Evolutionary conservation across 495 filamentous ascomycete species (phyloP), one percentile per base, ranked within the genome.

Genomic region (Gamarada debralockiae): DNA sequence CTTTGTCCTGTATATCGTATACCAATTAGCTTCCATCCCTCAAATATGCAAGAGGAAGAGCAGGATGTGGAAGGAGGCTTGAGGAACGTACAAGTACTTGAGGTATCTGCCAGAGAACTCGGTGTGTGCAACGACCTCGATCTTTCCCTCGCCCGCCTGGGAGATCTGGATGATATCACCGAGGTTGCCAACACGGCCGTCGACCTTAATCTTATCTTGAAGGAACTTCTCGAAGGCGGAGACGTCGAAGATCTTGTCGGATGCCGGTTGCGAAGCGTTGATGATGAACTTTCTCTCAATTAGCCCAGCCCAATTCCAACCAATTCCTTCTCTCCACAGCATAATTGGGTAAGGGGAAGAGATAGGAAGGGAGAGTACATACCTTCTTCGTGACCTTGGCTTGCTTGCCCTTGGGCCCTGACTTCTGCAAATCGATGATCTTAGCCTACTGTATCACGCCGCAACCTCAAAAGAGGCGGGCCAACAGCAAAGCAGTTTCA

Each of bases 241-340:
- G 71, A 96, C 84, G 71, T 98, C 92, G 87, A 98, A 98, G 82
- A 98, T 98, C 85, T 97, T 97, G 84, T 98, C 95, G 76, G 82
- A 85, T 56, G 90, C 91, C 64, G 93, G 95, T 74, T 97, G 93
- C 58, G 87, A 90, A 68, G 92, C 92, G 76, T 97, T 95, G 89
- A 98, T 97, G 77, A 92, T 82, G 85, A 88, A 98, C 93, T 96
- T 54, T 50, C 42, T 42, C 29, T 14, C 17, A 22, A 22, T 53
- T 43, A 51, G 48, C 56, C 12, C 25, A 47, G 31, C 22, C 18
- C 37, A 49, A 46, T 38, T 21, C 31, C 22, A 49, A 39, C 25
- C 4, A 3, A 20, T 6, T 20, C 18, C 37, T 6, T 42, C 20
- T 13, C 1, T 38, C 25, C 24, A 22, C 48, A 25, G 12, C 9